A percentile compares a stretch with the other conserved stretches of the same genome.
Conservation (phyloP, 2,329 filamentous ascomycete genomes). For the Mycogone perniciosa region DNA sequence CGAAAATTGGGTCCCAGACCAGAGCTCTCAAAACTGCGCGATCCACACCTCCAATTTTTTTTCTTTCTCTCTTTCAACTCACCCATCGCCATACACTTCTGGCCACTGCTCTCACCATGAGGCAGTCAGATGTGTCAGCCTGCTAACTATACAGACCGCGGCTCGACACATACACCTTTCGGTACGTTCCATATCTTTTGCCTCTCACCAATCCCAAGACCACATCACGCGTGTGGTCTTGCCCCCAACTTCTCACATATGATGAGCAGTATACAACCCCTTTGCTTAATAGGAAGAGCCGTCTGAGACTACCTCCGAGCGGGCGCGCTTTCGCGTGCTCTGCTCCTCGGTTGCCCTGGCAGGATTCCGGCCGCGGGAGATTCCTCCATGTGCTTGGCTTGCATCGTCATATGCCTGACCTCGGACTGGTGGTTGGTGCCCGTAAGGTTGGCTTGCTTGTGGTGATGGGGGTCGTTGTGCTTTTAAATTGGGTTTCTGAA, state of each 20-base stretch:
- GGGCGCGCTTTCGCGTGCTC: conserved; percentile 3
- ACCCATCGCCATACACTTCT: background rate
- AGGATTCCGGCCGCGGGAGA: conserved; percentile 6
- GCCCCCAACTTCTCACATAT: conserved; percentile 24
- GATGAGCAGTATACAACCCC: conserved; percentile 38
- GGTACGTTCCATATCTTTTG: background rate
- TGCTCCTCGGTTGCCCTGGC: conserved; percentile 8
- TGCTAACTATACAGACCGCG: background rate
- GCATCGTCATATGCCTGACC: conserved; percentile 31
- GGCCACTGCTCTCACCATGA: background rate
- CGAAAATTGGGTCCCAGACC: background rate
- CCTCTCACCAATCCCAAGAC: background rate
- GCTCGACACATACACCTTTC: background rate
- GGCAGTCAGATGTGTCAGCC: background rate
- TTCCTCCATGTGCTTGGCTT: conserved; percentile 15
- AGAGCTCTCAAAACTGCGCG: background rate
- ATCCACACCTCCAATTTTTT: conserved; percentile 3
- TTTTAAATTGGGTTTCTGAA: conserved; percentile 43
- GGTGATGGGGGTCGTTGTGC: conserved; percentile 36
- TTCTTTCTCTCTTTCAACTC: background rate
- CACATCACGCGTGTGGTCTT: background rate
- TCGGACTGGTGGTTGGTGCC: conserved; percentile 14
- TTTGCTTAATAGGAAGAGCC: conserved; percentile 39
- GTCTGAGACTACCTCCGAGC: conserved; percentile 36
- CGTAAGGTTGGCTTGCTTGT: conserved; percentile 21